These are phyloP conservation scores for Linum tenue DNA, from an alignment of 345 rosid genomes.

Conservation along the genomic window DNA sequence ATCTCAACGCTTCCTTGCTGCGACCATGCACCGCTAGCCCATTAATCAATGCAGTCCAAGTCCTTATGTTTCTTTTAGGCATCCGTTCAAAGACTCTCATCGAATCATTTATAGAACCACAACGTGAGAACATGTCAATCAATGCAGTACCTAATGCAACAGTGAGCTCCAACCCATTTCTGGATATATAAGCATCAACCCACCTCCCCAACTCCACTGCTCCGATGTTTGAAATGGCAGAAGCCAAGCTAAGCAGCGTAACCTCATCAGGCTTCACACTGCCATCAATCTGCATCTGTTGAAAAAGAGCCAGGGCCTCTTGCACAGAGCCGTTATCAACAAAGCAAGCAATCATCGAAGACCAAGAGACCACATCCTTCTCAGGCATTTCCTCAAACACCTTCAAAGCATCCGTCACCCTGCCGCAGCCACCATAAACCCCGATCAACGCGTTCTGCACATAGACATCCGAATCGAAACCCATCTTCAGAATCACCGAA, in stretches of 20 bases:
- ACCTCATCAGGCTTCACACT: constrained; percentile 29
- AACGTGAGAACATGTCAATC: constrained; percentile 48
- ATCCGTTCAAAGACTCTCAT: constrained; percentile 31
- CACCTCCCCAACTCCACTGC: constrained; percentile 41
- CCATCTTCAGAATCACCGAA: constrained; percentile 32
- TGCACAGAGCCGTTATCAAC: constrained; percentile 29
- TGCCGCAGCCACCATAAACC: constrained; percentile 21
- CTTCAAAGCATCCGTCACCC: constrained; percentile 18
- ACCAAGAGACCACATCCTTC: constrained; percentile 41
- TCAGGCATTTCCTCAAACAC: constrained; percentile 38
- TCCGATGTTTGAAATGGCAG: constrained; percentile 33
- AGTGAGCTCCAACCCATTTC: constrained; percentile 21
- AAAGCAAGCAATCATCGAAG: constrained; percentile 32
- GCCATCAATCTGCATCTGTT: constrained; percentile 28
- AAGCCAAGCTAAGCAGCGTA: constrained; percentile 35
- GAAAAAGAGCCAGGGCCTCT: constrained; percentile 38
- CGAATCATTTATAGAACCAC: constrained; percentile 38
- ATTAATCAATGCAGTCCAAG: constrained; percentile 39
- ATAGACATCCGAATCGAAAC: constrained; percentile 25
- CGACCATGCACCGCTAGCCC: constrained; percentile 47
- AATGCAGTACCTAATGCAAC: constrained; percentile 35
- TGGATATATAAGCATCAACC: constrained; percentile 26
- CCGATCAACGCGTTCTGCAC: constrained; percentile 33
- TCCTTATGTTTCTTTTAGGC: constrained; percentile 30
- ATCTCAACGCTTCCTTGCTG: constrained; percentile 22